Base-by-base conservation (phyloP, 2,329 filamentous ascomycete species). In the Botryotinia calthae region DNA sequence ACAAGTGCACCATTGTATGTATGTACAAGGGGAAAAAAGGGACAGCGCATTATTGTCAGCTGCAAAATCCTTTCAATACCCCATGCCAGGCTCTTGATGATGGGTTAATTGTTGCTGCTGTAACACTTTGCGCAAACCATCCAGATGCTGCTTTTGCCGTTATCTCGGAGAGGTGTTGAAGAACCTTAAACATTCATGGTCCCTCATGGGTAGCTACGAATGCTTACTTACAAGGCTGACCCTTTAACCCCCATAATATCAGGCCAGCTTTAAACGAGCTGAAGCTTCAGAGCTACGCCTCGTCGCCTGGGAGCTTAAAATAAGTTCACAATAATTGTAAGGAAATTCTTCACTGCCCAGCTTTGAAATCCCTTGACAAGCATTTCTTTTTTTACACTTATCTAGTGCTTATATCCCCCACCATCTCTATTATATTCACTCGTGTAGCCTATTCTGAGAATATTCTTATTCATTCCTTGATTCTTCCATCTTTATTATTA, bases 191-290 rank as follows among this genome's bases (percentile, higher is more conserved):
- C 31, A 66, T n/a, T 65, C 48, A 28, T 42, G 25, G 25, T 14
- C 48, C 46, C 46, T 12, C 61, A 18, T 70, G 67, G n/a, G 34
- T 65, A 44, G 22, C 22, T 56, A 59, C 59, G 20, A 56, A 42
- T 46, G 46, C 18, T 51, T 54, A 56, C 58, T 65, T 65, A 48
- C 61, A 66, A 56, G 69, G 69, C 69, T 56, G 46, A 65, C 44
- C 59, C 59, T 65, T 65, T 44, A 34, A 42, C 9, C 7, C 44
- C 16, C 46, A 25, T 42, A 51, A 42, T 42, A 8, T 56, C 42
- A 44, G 18, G 22, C 10, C 59, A 31, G 59, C 46, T 59, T 37
- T 46, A 40, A n/a, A 63, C 9, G 34, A 56, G 46, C 34, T 64
- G 44, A 63, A 54, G 44, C 59, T 65, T 65, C 46, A 51, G 42